A percentile compares a stretch with the other conserved stretches of the same genome.
Conservation (phyloP, 2,329 filamentous ascomycete genomes). For the Fusarium sp. region DNA sequence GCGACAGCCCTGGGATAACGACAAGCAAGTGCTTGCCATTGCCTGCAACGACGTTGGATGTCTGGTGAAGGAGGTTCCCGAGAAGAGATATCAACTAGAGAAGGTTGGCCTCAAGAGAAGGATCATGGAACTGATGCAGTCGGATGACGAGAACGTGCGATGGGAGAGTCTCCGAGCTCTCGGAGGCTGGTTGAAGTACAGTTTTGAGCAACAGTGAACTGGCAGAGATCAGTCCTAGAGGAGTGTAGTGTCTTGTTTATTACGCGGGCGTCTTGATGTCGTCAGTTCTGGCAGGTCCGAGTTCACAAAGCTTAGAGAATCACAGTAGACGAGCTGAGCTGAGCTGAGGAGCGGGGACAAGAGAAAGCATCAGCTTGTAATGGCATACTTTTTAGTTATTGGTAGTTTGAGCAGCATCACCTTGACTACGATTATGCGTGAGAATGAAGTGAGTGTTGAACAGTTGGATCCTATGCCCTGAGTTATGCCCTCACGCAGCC, state of each 20-base stretch:
- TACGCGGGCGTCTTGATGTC: constrained; percentile 36
- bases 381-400: constrained; percentile 46
- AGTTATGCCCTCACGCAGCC: not conserved
- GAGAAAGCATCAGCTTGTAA: constrained; percentile 45
- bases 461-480: not conserved
- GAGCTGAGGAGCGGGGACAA: constrained; percentile 32
- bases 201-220: constrained; percentile 59
- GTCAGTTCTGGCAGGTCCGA: constrained; percentile 22
- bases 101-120: constrained; percentile 85
- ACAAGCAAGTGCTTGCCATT: constrained; percentile 90
- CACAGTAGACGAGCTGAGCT: constrained; percentile 43
- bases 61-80: constrained; percentile 88
- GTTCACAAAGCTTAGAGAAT: constrained; percentile 34
- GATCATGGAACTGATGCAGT: constrained; percentile 94
- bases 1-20: constrained; percentile 76
- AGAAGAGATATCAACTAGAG: constrained; percentile 82
- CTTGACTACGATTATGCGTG: constrained; percentile 32
- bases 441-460: constrained; percentile 27
- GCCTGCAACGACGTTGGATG: constrained; percentile 93
- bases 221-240: constrained; percentile 8
- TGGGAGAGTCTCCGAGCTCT: constrained; percentile 94
- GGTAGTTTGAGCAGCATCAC: constrained; percentile 29
- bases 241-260: constrained; percentile 34
- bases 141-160: constrained; percentile 85
- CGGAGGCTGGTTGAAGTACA: constrained; percentile 72